Evolutionary conservation across 768 basidiomycete genomes (phyloP).

Genomic region (Suillus americanus): DNA sequence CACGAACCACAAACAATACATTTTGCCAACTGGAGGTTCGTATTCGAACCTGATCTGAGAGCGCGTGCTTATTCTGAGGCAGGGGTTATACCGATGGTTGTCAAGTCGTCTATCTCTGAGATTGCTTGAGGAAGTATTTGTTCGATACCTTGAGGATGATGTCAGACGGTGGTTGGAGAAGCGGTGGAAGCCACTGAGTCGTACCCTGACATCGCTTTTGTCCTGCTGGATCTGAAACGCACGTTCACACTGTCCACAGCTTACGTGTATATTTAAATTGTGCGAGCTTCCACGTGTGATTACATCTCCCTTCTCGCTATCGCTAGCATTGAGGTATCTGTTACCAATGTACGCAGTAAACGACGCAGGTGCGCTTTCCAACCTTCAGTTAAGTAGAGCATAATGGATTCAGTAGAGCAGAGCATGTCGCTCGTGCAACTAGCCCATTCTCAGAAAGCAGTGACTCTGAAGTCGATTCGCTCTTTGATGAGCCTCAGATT

Average conservation of each 20-base stretch:
- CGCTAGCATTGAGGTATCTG: neutral
- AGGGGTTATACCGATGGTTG: conserved; percentile 28
- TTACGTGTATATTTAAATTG: neutral
- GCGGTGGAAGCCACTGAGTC: too few relatives aligned
- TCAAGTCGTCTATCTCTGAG: conserved; percentile 14
- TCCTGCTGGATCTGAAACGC: neutral
- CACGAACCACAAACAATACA: conserved; percentile 43
- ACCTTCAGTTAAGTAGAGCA: neutral
- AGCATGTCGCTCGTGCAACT: neutral
- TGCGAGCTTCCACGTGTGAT: neutral
- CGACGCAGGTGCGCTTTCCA: neutral
- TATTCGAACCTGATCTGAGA: neutral
- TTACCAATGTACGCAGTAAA: conserved; percentile 14
- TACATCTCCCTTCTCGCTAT: neutral
- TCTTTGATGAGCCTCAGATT: conserved; percentile 47
- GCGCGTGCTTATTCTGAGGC: conserved; percentile 2
- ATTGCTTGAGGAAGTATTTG: neutral
- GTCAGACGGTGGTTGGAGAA: neutral
- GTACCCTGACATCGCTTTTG: neutral
- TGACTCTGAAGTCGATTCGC: conserved; percentile 37
- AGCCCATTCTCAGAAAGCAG: neutral
- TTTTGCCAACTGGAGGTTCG: conserved; percentile 65
- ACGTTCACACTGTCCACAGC: neutral
- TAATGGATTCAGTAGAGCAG: neutral
- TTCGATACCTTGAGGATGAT: neutral